phyloP scores from a whole-genome alignment of 148 eudicot genomes.

The Simmondsia chinensis region DNA sequence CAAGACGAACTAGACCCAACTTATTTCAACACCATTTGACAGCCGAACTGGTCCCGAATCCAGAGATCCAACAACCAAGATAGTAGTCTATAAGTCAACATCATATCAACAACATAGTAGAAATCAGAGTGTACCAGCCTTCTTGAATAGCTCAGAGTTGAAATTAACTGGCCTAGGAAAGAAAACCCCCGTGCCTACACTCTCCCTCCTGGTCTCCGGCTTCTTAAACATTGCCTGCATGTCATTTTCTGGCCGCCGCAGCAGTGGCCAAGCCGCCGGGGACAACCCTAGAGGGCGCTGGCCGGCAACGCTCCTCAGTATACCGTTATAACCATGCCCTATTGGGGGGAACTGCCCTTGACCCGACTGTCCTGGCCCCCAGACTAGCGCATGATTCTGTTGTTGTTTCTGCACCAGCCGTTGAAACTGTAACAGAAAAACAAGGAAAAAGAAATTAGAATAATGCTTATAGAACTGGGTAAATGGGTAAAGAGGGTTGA shows the following conservation, averaged over 20 bases:
- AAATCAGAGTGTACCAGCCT: too few species aligned
- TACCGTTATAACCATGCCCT: conserved; percentile 3
- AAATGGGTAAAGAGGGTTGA: conserved; percentile 6
- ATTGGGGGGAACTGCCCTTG: conserved; percentile 1
- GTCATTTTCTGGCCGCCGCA: conserved; percentile 30
- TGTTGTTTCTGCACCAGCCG: conserved; percentile 28
- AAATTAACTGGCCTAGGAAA: conserved; percentile 48
- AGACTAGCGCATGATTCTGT: conserved; percentile 15
- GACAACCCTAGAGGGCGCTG: conserved; percentile 27
- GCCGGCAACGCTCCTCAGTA: background rate
- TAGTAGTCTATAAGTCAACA: too few species aligned
- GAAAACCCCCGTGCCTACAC: conserved; percentile 67
- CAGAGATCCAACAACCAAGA: too few species aligned
- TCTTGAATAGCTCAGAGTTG: too few species aligned
- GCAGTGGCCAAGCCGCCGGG: conserved; percentile 52
- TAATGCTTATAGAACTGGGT: background rate
- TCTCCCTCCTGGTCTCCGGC: conserved; percentile 27
- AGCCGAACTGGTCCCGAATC: too few species aligned
- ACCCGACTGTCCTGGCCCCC: background rate
- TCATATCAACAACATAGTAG: too few species aligned
- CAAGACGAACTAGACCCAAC: too few species aligned
- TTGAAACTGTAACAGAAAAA: conserved; percentile 18
- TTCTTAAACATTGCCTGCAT: conserved; percentile 31
- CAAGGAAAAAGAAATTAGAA: background rate
- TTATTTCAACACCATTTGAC: too few species aligned